Conservation (phyloP, 2,329 filamentous ascomycete genomes). For the Claviceps africana region DNA sequence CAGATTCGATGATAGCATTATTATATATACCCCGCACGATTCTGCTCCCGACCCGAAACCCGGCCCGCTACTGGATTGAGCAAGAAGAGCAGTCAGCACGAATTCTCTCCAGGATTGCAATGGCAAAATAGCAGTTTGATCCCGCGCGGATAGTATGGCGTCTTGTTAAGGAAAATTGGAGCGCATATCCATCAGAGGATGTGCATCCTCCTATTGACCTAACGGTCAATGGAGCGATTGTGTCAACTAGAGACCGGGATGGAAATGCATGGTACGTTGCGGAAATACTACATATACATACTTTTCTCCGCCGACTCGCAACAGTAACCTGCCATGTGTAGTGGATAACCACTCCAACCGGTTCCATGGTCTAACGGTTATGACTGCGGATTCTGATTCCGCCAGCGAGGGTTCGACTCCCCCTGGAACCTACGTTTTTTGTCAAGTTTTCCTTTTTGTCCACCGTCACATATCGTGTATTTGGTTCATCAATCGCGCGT, state of each 20-base stretch:
- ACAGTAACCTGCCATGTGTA: constrained; percentile 12
- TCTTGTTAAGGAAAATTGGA: no score
- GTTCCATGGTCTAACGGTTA: constrained; percentile 25
- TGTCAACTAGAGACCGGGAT: no score
- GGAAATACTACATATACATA: background rate
- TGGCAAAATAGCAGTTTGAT: no score
- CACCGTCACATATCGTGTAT: no score
- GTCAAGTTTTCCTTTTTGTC: background rate
- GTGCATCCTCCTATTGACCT: no score
- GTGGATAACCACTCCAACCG: constrained; percentile 12
- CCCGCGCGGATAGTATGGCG: no score
- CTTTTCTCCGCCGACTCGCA: background rate
- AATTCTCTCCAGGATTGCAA: no score
- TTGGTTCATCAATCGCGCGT: background rate
- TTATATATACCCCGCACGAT: background rate
- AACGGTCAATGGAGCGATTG: no score
- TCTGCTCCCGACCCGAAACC: background rate
- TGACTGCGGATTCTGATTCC: constrained; percentile 24
- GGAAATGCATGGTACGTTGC: no score
- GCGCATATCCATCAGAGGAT: no score
- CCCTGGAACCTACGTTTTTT: constrained; percentile 18
- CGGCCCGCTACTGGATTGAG: background rate
- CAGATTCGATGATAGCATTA: background rate
- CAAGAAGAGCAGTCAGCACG: no score
- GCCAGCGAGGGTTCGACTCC: constrained; percentile 25